phyloP scores from a whole-genome alignment of 2,329 filamentous ascomycete genomes.

The Calycina herbarum region DNA sequence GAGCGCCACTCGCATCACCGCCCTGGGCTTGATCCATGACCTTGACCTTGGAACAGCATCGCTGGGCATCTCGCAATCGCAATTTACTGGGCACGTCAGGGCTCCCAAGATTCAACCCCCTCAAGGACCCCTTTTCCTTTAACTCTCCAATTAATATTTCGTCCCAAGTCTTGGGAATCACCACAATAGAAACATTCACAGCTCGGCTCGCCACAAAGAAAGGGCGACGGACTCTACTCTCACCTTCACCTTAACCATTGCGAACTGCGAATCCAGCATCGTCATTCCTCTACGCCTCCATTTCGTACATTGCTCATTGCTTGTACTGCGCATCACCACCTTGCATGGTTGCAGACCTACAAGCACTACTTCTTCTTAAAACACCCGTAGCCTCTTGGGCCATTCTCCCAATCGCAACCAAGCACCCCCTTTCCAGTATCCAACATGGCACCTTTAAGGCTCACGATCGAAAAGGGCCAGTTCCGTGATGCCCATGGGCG shows the following conservation, averaged over 20 bases:
- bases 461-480: constrained; percentile 80
- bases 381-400: not conserved
- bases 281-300: not conserved
- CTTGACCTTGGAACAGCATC: not conserved
- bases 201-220: no score
- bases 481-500: constrained; percentile 82
- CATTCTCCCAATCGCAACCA: not conserved
- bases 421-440: not conserved
- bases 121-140: no score
- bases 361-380: not conserved
- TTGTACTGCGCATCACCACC: not conserved
- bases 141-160: no score
- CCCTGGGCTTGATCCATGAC: not conserved
- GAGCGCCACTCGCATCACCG: constrained; percentile 1
- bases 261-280: not conserved
- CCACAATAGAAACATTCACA: no score
- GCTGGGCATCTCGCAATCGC: not conserved
- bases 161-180: no score
- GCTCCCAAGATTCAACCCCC: no score
- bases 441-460: constrained; percentile 70
- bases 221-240: not conserved
- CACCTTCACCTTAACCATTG: not conserved
- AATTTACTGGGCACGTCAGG: not conserved
- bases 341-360: not conserved
- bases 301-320: not conserved